Percentiles rank a stretch among this genome's conserved stretches.
Conservation (phyloP, 805 yeast species). For the Citeromyces nyonsensis region DNA sequence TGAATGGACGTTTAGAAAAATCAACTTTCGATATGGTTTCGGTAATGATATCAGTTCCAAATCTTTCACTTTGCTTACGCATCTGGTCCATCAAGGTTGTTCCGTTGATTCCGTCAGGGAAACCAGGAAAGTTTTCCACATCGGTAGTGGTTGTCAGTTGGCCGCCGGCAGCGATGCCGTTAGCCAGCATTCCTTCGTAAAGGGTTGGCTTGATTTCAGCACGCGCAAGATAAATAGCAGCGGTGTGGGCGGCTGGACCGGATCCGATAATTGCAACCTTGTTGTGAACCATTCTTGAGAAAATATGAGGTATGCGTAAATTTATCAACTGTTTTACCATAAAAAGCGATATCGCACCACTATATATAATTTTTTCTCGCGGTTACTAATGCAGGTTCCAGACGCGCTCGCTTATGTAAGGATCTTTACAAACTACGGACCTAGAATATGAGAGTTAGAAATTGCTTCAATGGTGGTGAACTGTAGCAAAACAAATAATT, state of each 20-base stretch:
- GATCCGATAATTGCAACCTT: slow-evolving; percentile 85
- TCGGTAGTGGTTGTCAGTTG: slow-evolving; percentile 98
- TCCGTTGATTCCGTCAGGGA: slow-evolving; percentile 88
- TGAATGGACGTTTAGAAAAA: slow-evolving; percentile 78
- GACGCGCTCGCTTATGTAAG: slow-evolving; percentile 1
- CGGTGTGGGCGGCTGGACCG: slow-evolving; percentile 99
- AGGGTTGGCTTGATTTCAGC: slow-evolving; percentile 90
- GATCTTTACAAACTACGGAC: background rate
- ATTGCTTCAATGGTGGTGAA: too few relatives aligned
- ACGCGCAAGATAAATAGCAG: slow-evolving; percentile 92
- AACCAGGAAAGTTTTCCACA: slow-evolving; percentile 97
- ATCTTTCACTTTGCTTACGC: slow-evolving; percentile 76
- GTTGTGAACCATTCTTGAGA: slow-evolving; percentile 55
- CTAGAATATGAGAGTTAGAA: background rate
- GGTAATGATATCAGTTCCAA: slow-evolving; percentile 89
- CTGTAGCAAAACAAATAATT: too few relatives aligned
- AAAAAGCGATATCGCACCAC: background rate
- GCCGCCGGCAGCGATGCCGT: slow-evolving; percentile 98
- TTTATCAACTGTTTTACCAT: background rate
- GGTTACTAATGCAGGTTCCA: slow-evolving; percentile 2
- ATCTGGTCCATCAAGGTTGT: slow-evolving; percentile 81
- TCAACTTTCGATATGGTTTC: slow-evolving; percentile 93
- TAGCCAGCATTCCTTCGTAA: slow-evolving; percentile 94
- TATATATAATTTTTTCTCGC: background rate
- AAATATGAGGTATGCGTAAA: background rate